phyloP scores from a whole-genome alignment of 306 rosid species.

The Gastrolobium bilobum region DNA sequence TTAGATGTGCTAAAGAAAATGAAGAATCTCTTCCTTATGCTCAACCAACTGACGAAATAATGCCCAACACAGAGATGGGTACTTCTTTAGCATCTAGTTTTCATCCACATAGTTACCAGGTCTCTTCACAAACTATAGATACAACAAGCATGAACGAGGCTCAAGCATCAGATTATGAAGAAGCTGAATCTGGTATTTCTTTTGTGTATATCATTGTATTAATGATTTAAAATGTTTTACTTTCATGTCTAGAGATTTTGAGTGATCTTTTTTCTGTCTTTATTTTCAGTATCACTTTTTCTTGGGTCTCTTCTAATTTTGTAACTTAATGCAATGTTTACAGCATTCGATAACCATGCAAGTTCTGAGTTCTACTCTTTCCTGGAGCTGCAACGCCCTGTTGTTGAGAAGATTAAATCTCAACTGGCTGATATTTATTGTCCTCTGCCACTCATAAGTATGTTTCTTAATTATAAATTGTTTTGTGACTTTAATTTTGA shows the following conservation, averaged over 20 bases:
- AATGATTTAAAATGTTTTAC: constrained; percentile 3
- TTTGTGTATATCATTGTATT: constrained; percentile 31
- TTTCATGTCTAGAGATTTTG: constrained; percentile 22
- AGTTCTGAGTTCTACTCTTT: constrained; percentile 60
- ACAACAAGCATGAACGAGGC: constrained; percentile 70
- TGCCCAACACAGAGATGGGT: constrained; percentile 60
- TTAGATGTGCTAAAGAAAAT: constrained; percentile 55
- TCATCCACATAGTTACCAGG: constrained; percentile 58
- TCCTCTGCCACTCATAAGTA: constrained; percentile 60
- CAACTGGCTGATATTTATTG: constrained; percentile 55
- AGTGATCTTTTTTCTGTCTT: constrained; percentile 20
- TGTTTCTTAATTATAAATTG: constrained; percentile 36
- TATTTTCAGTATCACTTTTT: constrained; percentile 22
- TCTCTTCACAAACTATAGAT: constrained; percentile 68
- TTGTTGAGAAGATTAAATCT: constrained; percentile 53
- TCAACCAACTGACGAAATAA: constrained; percentile 51
- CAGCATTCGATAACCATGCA: constrained; percentile 68
- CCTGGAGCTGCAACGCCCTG: constrained; percentile 59
- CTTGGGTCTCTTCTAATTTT: constrained; percentile 26
- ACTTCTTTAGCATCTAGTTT: constrained; percentile 62
- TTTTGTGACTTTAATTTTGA: constrained; percentile 7
- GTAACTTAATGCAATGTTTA: constrained; percentile 45
- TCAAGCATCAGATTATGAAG: constrained; percentile 79
- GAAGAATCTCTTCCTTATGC: constrained; percentile 57
- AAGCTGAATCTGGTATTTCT: constrained; percentile 78